These are phyloP conservation scores for Pleurotus pulmonarius DNA, from an alignment of 768 basidiomycete species.

Conservation along the genomic window DNA sequence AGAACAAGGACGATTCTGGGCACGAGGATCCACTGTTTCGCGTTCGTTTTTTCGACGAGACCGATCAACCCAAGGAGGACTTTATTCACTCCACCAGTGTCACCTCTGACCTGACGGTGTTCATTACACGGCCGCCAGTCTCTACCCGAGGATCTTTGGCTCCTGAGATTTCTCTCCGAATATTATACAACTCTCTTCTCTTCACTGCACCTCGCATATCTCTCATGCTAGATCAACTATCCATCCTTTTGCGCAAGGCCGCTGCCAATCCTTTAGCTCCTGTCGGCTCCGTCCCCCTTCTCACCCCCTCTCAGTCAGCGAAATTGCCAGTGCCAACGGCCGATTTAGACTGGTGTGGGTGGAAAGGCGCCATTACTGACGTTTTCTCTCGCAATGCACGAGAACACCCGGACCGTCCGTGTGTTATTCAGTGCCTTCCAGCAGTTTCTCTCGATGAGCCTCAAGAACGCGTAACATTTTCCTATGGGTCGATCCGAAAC, in stretches of 20 bases:
- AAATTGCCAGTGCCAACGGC: slow-evolving; percentile 80
- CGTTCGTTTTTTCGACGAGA: slow-evolving; percentile 96
- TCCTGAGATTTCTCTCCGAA: slow-evolving; percentile 72
- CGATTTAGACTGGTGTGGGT: slow-evolving; percentile 95
- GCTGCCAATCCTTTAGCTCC: slow-evolving; percentile 62
- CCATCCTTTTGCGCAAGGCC: slow-evolving; percentile 68
- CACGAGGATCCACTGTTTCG: slow-evolving; percentile 75
- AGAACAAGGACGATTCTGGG: slow-evolving; percentile 54
- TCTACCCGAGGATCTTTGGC: slow-evolving; percentile 68
- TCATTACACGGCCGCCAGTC: slow-evolving; percentile 70
- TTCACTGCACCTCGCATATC: slow-evolving; percentile 79
- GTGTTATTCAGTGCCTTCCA: slow-evolving; percentile 79
- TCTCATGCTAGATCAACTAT: slow-evolving; percentile 82
- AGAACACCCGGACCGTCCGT: slow-evolving; percentile 74
- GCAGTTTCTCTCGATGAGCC: slow-evolving; percentile 30
- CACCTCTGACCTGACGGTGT: slow-evolving; percentile 91
- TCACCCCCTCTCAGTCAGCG: slow-evolving; percentile 66
- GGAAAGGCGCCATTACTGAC: slow-evolving; percentile 95
- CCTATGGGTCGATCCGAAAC: slow-evolving; percentile 76
- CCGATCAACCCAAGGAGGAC: slow-evolving; percentile 64
- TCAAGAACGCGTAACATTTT: slow-evolving; percentile 59
- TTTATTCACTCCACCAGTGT: slow-evolving; percentile 79
- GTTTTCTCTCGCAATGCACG: slow-evolving; percentile 89
- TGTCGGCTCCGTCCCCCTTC: slow-evolving; percentile 76
- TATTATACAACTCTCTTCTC: slow-evolving; percentile 92